phyloP scores from a whole-genome alignment of 1,284 basidiomycete genomes.

The Apiotrichum gracile region DNA sequence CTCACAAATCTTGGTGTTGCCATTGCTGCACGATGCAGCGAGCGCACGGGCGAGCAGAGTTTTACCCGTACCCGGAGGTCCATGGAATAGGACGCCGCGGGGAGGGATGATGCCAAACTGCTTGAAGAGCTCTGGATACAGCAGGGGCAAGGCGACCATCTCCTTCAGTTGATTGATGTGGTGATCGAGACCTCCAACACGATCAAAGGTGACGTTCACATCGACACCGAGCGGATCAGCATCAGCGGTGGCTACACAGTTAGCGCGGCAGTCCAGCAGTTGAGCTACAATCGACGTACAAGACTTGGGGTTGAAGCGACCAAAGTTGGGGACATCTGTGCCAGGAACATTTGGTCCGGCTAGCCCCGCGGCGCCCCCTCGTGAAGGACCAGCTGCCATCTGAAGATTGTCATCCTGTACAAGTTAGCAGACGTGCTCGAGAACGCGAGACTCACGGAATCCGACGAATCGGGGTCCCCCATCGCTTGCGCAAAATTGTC shows the following conservation, averaged over 20 bases:
- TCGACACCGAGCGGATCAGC: conserved; percentile 93
- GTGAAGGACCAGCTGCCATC: conserved; percentile 1
- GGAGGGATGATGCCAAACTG: conserved; percentile 92
- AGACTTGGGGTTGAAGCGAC: conserved; percentile 44
- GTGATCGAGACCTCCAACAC: conserved; percentile 93
- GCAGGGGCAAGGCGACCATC: conserved; percentile 91
- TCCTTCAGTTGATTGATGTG: conserved; percentile 98
- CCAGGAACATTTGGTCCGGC: conserved; percentile 70
- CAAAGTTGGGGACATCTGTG: conserved; percentile 47
- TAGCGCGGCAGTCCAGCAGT: conserved; percentile 34
- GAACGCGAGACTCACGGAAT: conserved; percentile 29
- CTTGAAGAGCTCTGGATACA: conserved; percentile 97
- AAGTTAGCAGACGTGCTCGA: background rate
- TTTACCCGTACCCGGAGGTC: conserved; percentile 84
- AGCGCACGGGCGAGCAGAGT: conserved; percentile 88
- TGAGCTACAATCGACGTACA: conserved; percentile 17
- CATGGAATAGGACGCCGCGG: conserved; percentile 94
- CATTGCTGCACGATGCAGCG: conserved; percentile 84
- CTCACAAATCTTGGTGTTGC: conserved; percentile 69
- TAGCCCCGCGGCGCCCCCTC: conserved; percentile 48
- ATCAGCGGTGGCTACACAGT: conserved; percentile 69
- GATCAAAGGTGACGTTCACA: conserved; percentile 88
- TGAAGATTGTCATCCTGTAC: conserved; percentile 4
- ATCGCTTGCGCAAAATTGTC: conserved; percentile 33
- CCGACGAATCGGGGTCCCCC: conserved; percentile 41